These are phyloP conservation scores for Ogataea paraovalis DNA, from an alignment of 805 yeast species.

Conservation along the genomic window DNA sequence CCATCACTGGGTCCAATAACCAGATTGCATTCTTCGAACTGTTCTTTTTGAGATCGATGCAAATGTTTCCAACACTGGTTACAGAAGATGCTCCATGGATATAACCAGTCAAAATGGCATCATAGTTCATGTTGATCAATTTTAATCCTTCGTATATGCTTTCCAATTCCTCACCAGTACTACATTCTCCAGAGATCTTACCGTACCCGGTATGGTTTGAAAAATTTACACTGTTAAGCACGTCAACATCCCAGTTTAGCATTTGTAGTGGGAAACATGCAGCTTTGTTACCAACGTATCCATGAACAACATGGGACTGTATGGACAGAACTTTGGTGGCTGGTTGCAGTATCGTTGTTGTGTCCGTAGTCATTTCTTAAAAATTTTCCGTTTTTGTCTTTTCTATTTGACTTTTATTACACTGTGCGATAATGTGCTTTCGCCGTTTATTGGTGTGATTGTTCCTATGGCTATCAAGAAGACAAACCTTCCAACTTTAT, in stretches of 20 bases:
- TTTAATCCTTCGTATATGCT: conserved; percentile 37
- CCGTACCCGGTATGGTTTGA: conserved; percentile 76
- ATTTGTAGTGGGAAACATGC: conserved; percentile 62
- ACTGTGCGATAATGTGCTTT: too few species aligned
- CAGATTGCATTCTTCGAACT: conserved; percentile 38
- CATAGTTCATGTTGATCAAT: conserved; percentile 35
- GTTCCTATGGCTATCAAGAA: too few species aligned
- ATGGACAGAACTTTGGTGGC: conserved; percentile 42
- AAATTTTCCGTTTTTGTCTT: background rate
- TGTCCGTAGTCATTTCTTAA: background rate
- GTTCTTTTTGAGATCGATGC: conserved; percentile 32
- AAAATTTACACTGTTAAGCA: conserved; percentile 58
- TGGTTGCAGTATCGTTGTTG: background rate
- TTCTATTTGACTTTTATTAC: too few species aligned
- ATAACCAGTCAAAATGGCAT: conserved; percentile 65
- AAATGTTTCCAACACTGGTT: conserved; percentile 37
- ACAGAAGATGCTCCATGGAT: conserved; percentile 55
- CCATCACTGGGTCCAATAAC: conserved; percentile 77
- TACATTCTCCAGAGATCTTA: conserved; percentile 43
- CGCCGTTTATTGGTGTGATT: too few species aligned
- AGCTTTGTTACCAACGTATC: conserved; percentile 69
- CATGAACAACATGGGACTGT: conserved; percentile 71
- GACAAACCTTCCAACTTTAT: too few species aligned
- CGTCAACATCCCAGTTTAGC: conserved; percentile 68
- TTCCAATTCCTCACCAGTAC: conserved; percentile 37